These are phyloP conservation scores for Boehmeria nivea DNA, from an alignment of 306 rosid species.

Conservation along the genomic window DNA sequence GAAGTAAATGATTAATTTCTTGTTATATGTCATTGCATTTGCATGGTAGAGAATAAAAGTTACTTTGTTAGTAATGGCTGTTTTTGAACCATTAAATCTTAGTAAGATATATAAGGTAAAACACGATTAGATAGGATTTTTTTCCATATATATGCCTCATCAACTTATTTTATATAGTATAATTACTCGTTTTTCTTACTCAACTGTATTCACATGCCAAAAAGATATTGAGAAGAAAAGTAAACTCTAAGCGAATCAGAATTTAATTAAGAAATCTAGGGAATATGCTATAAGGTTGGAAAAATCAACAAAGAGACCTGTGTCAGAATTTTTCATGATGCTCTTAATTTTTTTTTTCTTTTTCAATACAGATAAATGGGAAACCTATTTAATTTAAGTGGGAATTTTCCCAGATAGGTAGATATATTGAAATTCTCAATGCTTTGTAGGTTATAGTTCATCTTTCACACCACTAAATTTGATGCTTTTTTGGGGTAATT, in stretches of 20 bases:
- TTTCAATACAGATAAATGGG: not conserved
- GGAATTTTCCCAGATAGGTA: not conserved
- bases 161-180: no score
- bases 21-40: no score
- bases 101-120: no score
- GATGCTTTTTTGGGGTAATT: no score
- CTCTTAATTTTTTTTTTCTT: not conserved
- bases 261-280: no score
- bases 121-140: no score
- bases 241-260: not conserved
- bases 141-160: no score
- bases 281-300: not conserved
- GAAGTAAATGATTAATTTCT: not conserved
- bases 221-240: not conserved
- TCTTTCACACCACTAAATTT: constrained; percentile 1
- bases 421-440: constrained; percentile 7
- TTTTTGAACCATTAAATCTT: no score
- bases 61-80: no score
- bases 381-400: constrained; percentile 1
- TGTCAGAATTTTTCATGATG: constrained; percentile 18
- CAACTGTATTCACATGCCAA: no score
- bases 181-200: no score
- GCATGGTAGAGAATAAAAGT: no score
- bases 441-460: constrained; percentile 9
- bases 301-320: not conserved